phyloP scores from a whole-genome alignment of 441 rosid species.

The Erysimum pusillum region DNA sequence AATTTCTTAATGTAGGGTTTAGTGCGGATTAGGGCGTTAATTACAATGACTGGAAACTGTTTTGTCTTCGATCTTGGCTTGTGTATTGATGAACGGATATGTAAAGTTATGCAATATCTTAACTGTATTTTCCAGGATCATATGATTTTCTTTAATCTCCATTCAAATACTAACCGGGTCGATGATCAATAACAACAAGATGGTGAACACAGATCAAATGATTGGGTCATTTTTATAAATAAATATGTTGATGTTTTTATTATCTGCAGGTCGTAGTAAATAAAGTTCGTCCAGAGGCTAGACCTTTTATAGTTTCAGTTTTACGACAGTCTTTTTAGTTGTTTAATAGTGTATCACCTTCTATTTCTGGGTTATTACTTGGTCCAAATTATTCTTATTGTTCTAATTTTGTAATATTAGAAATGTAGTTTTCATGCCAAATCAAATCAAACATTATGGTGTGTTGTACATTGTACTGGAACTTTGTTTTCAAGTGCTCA shows the following conservation, averaged over 20 bases:
- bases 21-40: conserved; percentile 24
- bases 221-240: not conserved
- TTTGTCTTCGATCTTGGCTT: conserved; percentile 29
- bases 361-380: conserved; percentile 31
- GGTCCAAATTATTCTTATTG: not conserved
- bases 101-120: not conserved
- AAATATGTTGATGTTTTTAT: not conserved
- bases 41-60: conserved; percentile 4
- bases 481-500: conserved; percentile 44
- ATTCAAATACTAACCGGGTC: not conserved
- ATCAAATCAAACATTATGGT: conserved; percentile 46
- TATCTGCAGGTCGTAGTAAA: conserved; percentile 3
- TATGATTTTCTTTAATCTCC: conserved; percentile 4
- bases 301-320: conserved; percentile 10
- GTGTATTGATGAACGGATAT: conserved; percentile 12
- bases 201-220: conserved; percentile 1
- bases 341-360: conserved; percentile 18
- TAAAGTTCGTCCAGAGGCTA: conserved; percentile 9
- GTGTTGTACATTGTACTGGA: conserved; percentile 46
- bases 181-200: conserved; percentile 28
- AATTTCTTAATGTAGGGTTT: not conserved
- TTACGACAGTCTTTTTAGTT: conserved; percentile 16
- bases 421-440: conserved; percentile 42
- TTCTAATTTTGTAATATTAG: conserved; percentile 33
- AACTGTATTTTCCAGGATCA: conserved; percentile 25